Conservation (phyloP, 2,329 filamentous ascomycete species). For the Trichoderma citrinoviride region DNA sequence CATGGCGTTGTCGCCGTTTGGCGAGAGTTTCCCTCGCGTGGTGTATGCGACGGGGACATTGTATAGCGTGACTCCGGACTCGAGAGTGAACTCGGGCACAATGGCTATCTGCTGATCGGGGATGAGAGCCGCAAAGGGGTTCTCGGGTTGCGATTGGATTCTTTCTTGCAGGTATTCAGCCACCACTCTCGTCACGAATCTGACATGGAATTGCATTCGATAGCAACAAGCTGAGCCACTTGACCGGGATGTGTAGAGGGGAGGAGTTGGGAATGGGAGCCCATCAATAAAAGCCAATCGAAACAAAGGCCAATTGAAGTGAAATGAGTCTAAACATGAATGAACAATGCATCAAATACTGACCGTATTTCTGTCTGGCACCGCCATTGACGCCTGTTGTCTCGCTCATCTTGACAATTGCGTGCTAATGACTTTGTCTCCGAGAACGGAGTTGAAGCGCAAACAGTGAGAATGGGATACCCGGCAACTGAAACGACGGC, state of each 20-base stretch:
- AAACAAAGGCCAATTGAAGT: not conserved
- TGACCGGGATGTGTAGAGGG: not conserved
- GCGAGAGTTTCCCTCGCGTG: slow-evolving; percentile 59
- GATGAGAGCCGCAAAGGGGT: slow-evolving; percentile 83
- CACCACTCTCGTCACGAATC: slow-evolving; percentile 40
- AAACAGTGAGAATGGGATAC: not conserved
- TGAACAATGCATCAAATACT: slow-evolving; percentile 22
- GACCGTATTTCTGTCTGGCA: slow-evolving; percentile 32
- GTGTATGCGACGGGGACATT: slow-evolving; percentile 74
- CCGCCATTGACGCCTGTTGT: slow-evolving; percentile 24
- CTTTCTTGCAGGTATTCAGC: slow-evolving; percentile 67
- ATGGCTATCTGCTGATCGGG: slow-evolving; percentile 84
- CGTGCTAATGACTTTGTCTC: not conserved
- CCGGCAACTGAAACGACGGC: not conserved
- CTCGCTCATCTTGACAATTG: slow-evolving; percentile 28
- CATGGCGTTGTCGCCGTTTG: slow-evolving; percentile 64
- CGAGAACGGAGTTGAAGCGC: slow-evolving; percentile 11
- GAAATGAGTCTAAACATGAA: not conserved
- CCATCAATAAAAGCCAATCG: no score
- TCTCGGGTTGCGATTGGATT: slow-evolving; percentile 73
- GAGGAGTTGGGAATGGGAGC: not conserved
- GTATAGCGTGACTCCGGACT: slow-evolving; percentile 79
- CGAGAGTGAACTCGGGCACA: slow-evolving; percentile 85
- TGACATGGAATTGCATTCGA: not conserved
- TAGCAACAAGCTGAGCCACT: not conserved